A percentile compares a stretch with the other conserved stretches of the same genome.
These are phyloP conservation scores for Apiospora arundinis DNA, from an alignment of 2,329 filamentous ascomycete genomes.

Conservation along the genomic window DNA sequence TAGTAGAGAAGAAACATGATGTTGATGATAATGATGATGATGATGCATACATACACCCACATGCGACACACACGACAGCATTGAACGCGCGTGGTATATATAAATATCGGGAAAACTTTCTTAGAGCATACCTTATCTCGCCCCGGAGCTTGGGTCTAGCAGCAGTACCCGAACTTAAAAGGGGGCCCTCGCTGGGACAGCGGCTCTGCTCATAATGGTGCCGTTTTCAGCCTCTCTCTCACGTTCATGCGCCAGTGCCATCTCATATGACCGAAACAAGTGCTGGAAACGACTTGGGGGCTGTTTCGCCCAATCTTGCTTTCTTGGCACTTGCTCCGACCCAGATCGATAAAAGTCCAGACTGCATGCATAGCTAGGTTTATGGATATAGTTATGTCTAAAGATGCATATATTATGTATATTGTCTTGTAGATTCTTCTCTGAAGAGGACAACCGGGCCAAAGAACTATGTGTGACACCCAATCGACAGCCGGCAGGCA, in stretches of 20 bases:
- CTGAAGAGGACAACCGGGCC: neutral
- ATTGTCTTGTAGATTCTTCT: neutral
- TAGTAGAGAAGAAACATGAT: neutral
- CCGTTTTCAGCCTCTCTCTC: slow-evolving; percentile 16
- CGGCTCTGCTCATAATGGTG: slow-evolving; percentile 13
- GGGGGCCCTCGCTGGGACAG: slow-evolving; percentile 5
- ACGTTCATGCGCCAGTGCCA: slow-evolving; percentile 15
- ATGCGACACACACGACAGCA: slow-evolving; percentile 2
- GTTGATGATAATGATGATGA: slow-evolving; percentile 15
- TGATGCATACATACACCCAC: slow-evolving; percentile 2
- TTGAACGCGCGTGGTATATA: neutral
- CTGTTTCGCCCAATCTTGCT: slow-evolving; percentile 15
- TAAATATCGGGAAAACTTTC: slow-evolving; percentile 1
- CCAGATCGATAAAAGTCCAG: neutral
- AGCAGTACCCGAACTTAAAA: slow-evolving; percentile 3
- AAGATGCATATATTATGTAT: neutral
- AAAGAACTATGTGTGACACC: neutral
- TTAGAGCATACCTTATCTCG: slow-evolving; percentile 9
- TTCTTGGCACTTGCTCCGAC: neutral
- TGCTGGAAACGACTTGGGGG: slow-evolving; percentile 2
- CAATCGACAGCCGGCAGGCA: slow-evolving; percentile 10
- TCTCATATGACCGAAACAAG: slow-evolving; percentile 15
- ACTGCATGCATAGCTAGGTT: neutral
- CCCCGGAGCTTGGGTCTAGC: slow-evolving; percentile 9
- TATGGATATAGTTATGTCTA: neutral